A percentile compares a stretch with the other conserved stretches of the same genome.
Conservation (phyloP, 495 filamentous ascomycete species). For the Aspergillus coremiiformis region DNA sequence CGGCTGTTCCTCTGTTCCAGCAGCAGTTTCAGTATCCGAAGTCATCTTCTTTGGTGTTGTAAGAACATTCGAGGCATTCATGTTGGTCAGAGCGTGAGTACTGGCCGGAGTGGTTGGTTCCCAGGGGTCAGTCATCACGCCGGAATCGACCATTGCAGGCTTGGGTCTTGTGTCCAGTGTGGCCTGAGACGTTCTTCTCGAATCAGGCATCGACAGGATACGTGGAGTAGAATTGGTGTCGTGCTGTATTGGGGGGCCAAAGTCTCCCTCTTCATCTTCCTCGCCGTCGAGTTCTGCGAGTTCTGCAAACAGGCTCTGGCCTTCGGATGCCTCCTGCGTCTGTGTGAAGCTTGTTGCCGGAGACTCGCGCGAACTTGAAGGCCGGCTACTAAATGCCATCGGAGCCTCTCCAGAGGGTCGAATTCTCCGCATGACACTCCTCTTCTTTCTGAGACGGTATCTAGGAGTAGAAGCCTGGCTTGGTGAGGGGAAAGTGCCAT, state of each 20-base stretch:
- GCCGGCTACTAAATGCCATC: constrained; percentile 40
- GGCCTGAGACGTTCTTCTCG: constrained; percentile 33
- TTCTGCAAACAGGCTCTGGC: constrained; percentile 85
- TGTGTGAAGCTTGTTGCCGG: constrained; percentile 35
- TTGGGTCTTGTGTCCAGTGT: constrained; percentile 21
- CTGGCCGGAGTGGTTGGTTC: constrained; percentile 12
- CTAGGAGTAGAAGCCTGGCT: constrained; percentile 55
- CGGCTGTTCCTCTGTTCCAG: constrained; percentile 14
- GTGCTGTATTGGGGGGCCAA: constrained; percentile 25
- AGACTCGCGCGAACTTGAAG: constrained; percentile 47
- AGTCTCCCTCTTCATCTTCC: constrained; percentile 50
- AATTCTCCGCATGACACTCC: constrained; percentile 55
- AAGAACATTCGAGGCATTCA: constrained; percentile 6
- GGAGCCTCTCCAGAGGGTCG: constrained; percentile 60
- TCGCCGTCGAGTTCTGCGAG: constrained; percentile 70
- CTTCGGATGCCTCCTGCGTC: constrained; percentile 45
- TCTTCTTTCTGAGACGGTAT: constrained; percentile 61
- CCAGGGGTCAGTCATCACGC: constrained; percentile 83
- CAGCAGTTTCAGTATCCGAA: constrained; percentile 15
- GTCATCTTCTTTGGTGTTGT: constrained; percentile 17
- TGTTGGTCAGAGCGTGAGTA: constrained; percentile 1
- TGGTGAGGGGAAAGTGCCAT: constrained; percentile 50
- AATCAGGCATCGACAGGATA: constrained; percentile 31
- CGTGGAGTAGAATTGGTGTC: constrained; percentile 44
- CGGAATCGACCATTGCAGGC: constrained; percentile 65